These are phyloP conservation scores for Anacardium occidentale DNA, from an alignment of 345 rosid species.

Conservation along the genomic window DNA sequence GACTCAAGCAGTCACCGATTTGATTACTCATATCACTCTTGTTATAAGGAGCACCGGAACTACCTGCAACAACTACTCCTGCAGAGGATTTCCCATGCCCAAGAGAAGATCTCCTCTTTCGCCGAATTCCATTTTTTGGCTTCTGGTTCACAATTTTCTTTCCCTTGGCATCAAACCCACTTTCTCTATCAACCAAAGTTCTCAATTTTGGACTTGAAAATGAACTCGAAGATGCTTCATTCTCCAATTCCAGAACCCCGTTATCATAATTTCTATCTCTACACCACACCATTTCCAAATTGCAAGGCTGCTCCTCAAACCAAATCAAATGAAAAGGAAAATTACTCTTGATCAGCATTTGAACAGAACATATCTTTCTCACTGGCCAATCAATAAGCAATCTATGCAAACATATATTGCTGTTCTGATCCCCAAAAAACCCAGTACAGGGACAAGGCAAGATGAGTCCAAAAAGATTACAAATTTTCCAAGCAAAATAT, in stretches of 20 bases:
- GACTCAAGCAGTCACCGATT: conserved; percentile 29
- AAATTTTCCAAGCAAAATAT: conserved; percentile 48
- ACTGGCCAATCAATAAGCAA: conserved; percentile 53
- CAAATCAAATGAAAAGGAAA: conserved; percentile 40
- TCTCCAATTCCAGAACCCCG: conserved; percentile 28
- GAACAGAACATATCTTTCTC: conserved; percentile 48
- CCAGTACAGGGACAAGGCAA: conserved; percentile 71
- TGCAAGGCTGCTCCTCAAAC: conserved; percentile 35
- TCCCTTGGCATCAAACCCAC: conserved; percentile 44
- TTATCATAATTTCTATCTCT: conserved; percentile 20
- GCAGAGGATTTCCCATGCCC: conserved; percentile 34
- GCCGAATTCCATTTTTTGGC: conserved; percentile 38
- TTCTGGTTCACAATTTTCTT: conserved; percentile 47
- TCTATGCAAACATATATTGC: conserved; percentile 44
- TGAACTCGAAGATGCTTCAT: conserved; percentile 28
- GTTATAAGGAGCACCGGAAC: conserved; percentile 18
- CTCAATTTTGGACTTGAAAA: conserved; percentile 27
- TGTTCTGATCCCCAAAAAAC: conserved; percentile 39
- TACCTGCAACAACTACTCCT: conserved; percentile 26
- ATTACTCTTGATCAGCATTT: conserved; percentile 36
- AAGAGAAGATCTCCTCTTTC: conserved; percentile 41
- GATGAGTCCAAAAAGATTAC: conserved; percentile 36
- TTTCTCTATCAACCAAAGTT: conserved; percentile 34
- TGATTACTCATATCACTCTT: conserved; percentile 28
- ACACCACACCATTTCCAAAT: conserved; percentile 12